phyloP scores from a whole-genome alignment of 108 stramenopile genomes.

The Pelagomonas calceolata region DNA sequence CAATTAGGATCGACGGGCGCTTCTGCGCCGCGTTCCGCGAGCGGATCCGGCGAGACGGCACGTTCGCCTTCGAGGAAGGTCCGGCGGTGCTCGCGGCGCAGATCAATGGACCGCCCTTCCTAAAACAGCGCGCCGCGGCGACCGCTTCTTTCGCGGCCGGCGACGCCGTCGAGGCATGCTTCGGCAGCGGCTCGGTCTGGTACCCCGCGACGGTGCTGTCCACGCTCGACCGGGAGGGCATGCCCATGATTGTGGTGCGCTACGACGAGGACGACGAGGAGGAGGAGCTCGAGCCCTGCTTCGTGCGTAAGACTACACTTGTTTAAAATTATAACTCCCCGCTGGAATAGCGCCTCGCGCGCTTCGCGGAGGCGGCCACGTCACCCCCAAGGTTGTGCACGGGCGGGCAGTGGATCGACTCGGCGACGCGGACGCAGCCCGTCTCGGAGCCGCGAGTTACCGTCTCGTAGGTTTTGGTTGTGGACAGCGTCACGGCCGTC shows the following conservation, averaged over 20 bases:
- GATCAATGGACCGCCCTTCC: neutral
- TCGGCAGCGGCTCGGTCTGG: neutral
- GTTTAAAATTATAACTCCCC: neutral
- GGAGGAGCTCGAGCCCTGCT: neutral
- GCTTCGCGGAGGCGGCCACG: no score
- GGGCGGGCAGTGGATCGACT: constrained; percentile 1
- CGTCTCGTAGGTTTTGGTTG: neutral
- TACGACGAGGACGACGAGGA: neutral
- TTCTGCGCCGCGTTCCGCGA: neutral
- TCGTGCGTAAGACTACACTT: neutral
- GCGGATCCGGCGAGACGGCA: neutral
- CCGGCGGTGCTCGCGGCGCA: neutral
- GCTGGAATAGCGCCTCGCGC: no score
- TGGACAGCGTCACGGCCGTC: no score
- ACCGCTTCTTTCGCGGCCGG: neutral
- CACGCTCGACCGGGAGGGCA: neutral
- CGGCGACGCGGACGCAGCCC: neutral
- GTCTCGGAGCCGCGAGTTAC: neutral
- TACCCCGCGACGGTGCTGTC: neutral
- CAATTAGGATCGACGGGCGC: constrained; percentile 2
- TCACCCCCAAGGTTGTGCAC: no score
- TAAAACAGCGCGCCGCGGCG: neutral
- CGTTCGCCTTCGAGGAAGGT: neutral
- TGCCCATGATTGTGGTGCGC: neutral
- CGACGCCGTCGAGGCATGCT: neutral